phyloP scores from a whole-genome alignment of 2,329 filamentous ascomycete genomes.

The Colletotrichum sp. region DNA sequence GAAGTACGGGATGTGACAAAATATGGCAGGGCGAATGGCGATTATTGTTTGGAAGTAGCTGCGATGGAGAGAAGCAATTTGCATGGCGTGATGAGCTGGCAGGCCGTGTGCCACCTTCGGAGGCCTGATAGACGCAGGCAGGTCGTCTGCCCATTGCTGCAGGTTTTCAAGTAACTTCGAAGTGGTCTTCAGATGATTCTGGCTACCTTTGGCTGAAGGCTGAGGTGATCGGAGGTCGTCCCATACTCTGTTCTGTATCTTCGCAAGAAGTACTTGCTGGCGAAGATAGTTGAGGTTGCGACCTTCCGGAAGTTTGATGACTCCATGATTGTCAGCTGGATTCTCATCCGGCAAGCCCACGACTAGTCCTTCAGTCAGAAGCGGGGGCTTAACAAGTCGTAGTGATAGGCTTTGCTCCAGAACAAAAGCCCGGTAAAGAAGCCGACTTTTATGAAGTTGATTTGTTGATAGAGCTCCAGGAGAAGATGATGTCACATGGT shows the following conservation, averaged over 20 bases:
- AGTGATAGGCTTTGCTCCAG: background rate
- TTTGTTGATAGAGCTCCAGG: background rate
- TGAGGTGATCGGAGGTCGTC: background rate
- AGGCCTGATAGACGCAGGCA: background rate
- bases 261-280: background rate
- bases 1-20: background rate
- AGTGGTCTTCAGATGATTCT: background rate
- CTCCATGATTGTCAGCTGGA: background rate
- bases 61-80: background rate
- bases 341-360: rapidly evolving
- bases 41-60: background rate
- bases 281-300: background rate
- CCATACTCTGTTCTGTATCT: background rate
- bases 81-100: rapidly evolving
- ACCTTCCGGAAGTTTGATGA: background rate
- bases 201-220: rapidly evolving
- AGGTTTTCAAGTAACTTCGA: background rate
- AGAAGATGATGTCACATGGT: background rate
- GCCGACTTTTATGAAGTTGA: background rate
- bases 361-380: background rate
- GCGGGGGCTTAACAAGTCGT: rapidly evolving
- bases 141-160: background rate
- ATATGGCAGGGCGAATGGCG: background rate
- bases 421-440: background rate
- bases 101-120: background rate